These are phyloP conservation scores for Saposhnikovia divaricata DNA, from an alignment of 129 eudicot genomes.

Conservation along the genomic window DNA sequence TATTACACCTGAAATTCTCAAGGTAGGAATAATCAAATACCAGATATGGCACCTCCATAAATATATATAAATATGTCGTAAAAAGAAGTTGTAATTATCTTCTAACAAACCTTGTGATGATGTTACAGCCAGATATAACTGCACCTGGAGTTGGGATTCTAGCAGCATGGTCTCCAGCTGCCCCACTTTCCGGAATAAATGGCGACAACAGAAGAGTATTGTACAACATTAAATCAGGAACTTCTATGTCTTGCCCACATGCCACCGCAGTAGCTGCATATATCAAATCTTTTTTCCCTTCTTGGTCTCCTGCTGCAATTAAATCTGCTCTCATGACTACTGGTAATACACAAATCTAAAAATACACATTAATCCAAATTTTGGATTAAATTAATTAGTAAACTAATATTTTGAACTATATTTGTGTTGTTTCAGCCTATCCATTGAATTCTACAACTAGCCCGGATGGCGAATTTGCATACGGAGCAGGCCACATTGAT, in stretches of 20 bases:
- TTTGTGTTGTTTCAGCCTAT: slow-evolving; percentile 10
- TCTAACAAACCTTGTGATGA: background rate
- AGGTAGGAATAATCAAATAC: slow-evolving; percentile 15
- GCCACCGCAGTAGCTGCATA: slow-evolving; percentile 26
- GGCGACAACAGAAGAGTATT: slow-evolving; percentile 15
- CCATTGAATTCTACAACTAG: slow-evolving; percentile 11
- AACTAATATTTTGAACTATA: background rate
- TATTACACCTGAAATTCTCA: slow-evolving; percentile 22
- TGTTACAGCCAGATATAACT: slow-evolving; percentile 29
- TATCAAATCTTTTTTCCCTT: slow-evolving; percentile 26
- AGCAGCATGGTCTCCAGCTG: slow-evolving; percentile 24
- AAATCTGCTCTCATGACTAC: slow-evolving; percentile 34
- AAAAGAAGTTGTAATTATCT: background rate
- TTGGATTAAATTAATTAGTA: background rate
- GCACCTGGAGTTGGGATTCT: slow-evolving; percentile 36
- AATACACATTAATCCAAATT: background rate
- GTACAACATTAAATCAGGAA: slow-evolving; percentile 23
- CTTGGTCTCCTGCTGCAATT: slow-evolving; percentile 31
- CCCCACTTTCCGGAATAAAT: slow-evolving; percentile 2
- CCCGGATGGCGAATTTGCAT: slow-evolving; percentile 30
- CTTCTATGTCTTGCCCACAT: slow-evolving; percentile 35
- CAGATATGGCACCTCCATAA: background rate
- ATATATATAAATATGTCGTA: background rate
- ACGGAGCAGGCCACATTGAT: slow-evolving; percentile 29
- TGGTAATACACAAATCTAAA: slow-evolving; percentile 9